phyloP scores from a whole-genome alignment of 2,329 filamentous ascomycete species.

The Seiridium cupressi region DNA sequence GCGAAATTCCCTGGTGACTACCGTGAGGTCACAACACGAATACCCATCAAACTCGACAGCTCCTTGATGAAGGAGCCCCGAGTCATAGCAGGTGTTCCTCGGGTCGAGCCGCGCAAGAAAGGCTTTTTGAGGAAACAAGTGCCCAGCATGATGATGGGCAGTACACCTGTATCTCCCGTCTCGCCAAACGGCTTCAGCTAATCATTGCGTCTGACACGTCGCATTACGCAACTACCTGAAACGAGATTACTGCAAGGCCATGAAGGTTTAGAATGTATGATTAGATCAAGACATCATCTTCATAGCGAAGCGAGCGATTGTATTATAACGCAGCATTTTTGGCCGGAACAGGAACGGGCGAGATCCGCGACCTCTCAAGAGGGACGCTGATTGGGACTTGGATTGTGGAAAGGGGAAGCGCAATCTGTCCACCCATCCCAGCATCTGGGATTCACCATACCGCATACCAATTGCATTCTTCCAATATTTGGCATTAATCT shows the following conservation, averaged over 20 bases:
- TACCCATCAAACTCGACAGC: constrained; percentile 81
- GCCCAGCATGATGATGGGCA: constrained; percentile 30
- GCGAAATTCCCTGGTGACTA: constrained; percentile 64
- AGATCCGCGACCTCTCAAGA: not conserved
- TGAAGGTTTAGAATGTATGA: constrained; percentile 14
- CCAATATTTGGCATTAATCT: not conserved
- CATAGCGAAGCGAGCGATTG: constrained; percentile 9
- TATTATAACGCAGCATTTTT: constrained; percentile 16
- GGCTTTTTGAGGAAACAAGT: constrained; percentile 58
- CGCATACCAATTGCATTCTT: not conserved
- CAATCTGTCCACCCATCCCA: not conserved
- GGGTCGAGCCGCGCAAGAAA: constrained; percentile 49
- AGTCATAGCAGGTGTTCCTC: constrained; percentile 83
- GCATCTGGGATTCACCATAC: not conserved
- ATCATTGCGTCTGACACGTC: not conserved
- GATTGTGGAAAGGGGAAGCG: not conserved
- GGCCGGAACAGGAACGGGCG: not conserved
- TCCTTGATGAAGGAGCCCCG: constrained; percentile 89
- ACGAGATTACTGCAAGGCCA: not conserved
- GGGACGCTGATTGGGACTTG: not conserved
- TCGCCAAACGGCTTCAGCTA: constrained; percentile 15
- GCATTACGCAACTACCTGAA: not conserved
- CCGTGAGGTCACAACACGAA: constrained; percentile 57
- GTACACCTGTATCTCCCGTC: constrained; percentile 22
- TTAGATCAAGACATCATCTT: constrained; percentile 7